Evolutionary conservation across 768 basidiomycete genomes (phyloP).

Genomic region (Macrolepiota albuminosa): DNA sequence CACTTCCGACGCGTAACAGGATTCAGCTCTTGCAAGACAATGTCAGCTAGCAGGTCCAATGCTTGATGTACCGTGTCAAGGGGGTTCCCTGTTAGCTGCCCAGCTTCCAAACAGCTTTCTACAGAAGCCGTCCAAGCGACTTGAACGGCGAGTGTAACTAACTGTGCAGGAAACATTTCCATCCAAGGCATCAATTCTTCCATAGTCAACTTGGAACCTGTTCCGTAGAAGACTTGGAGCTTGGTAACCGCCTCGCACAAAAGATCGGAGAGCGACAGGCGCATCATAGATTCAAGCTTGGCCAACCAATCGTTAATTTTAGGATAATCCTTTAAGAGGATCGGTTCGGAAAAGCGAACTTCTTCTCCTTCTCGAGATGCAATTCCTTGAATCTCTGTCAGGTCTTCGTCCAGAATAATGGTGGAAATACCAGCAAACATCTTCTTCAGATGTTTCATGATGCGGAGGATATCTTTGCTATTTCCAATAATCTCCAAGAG

Average conservation of each 20-base stretch:
- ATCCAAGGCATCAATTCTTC: slow-evolving; percentile 84
- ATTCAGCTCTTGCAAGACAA: slow-evolving; percentile 85
- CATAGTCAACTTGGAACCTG: slow-evolving; percentile 51
- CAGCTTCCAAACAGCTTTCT: slow-evolving; percentile 61
- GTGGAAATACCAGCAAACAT: slow-evolving; percentile 99
- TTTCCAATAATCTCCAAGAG: slow-evolving; percentile 98
- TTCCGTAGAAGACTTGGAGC: slow-evolving; percentile 75
- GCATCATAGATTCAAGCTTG: slow-evolving; percentile 90
- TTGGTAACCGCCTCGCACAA: slow-evolving; percentile 78
- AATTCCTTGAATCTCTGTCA: slow-evolving; percentile 89
- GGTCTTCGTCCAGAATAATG: slow-evolving; percentile 79
- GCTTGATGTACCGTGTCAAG: slow-evolving; percentile 76
- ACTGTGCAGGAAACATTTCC: slow-evolving; percentile 91
- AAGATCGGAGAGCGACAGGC: slow-evolving; percentile 77
- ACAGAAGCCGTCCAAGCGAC: slow-evolving; percentile 90
- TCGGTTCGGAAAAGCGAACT: slow-evolving; percentile 76
- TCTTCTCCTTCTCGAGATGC: slow-evolving; percentile 95
- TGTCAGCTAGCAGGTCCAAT: slow-evolving; percentile 93
- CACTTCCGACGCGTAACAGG: slow-evolving; percentile 95
- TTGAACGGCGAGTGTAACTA: slow-evolving; percentile 93
- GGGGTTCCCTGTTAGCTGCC: slow-evolving; percentile 52
- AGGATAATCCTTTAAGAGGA: slow-evolving; percentile 87
- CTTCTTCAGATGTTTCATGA: slow-evolving; percentile 99
- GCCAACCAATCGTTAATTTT: slow-evolving; percentile 99
- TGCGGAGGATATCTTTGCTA: slow-evolving; percentile 95